Percentiles rank a stretch among this genome's conserved stretches.
Conservation (phyloP, 2,329 filamentous ascomycete genomes). For the Colletotrichum gigasporum region DNA sequence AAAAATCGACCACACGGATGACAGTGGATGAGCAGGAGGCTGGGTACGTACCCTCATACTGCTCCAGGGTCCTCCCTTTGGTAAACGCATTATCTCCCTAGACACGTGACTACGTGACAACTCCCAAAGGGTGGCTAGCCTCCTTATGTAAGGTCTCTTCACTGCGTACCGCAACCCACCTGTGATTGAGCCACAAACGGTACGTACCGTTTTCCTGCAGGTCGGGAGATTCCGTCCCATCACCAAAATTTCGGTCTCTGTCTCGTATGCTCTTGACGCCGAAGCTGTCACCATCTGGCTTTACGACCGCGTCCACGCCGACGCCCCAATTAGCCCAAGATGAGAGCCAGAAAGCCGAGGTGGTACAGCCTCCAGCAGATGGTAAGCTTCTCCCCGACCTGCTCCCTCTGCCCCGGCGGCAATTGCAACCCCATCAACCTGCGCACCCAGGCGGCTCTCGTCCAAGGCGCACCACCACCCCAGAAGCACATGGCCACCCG, state of each 20-base stretch:
- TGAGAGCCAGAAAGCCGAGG: conserved; percentile 65
- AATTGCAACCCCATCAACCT: conserved; percentile 9
- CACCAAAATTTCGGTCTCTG: conserved; percentile 32
- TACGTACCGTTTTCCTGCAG: conserved; percentile 8
- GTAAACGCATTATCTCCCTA: not conserved
- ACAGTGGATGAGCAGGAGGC: not conserved
- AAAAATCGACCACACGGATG: conserved; percentile 29
- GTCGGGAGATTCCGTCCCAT: conserved; percentile 29
- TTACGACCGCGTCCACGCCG: not conserved
- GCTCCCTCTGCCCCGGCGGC: conserved; percentile 15
- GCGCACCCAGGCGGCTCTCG: no score
- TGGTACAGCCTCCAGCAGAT: conserved; percentile 74
- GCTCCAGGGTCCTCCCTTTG: not conserved
- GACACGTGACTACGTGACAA: conserved; percentile 16
- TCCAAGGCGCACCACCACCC: no score
- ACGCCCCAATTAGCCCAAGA: conserved; percentile 47
- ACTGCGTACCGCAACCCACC: not conserved
- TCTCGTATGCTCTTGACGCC: conserved; percentile 29
- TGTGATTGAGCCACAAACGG: not conserved
- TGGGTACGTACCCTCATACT: conserved; percentile 9
- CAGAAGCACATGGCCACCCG: no score
- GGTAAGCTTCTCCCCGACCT: conserved; percentile 55
- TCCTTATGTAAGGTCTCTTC: not conserved
- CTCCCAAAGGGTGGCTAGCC: not conserved
- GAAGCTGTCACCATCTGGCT: conserved; percentile 24